These are phyloP conservation scores for Talaromyces atroroseus DNA, from an alignment of 2,329 filamentous ascomycete species.

Conservation along the genomic window DNA sequence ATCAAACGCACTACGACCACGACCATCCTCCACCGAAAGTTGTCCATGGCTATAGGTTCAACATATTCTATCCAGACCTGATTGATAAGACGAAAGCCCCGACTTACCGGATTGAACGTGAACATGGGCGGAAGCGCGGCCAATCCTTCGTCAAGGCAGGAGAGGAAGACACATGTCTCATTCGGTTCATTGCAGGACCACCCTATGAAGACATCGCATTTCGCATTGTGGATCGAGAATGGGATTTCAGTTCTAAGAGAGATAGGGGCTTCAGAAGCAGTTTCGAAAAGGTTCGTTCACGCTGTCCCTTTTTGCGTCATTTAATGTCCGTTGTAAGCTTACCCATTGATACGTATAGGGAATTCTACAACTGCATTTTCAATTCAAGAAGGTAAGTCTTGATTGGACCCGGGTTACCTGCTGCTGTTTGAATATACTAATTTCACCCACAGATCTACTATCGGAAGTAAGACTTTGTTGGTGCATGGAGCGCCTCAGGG, in stretches of 20 bases:
- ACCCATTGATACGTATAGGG: constrained; percentile 51
- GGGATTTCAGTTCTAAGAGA: constrained; percentile 95
- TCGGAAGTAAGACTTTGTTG: constrained; percentile 35
- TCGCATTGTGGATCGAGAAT: constrained; percentile 94
- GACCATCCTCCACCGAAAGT: constrained; percentile 97
- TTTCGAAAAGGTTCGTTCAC: constrained; percentile 82
- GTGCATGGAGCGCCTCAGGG: neutral
- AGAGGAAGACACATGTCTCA: constrained; percentile 94
- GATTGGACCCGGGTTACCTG: neutral
- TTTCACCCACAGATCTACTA: constrained; percentile 39
- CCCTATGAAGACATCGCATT: constrained; percentile 98
- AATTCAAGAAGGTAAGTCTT: constrained; percentile 85
- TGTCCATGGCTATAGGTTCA: constrained; percentile 98
- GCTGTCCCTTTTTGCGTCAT: neutral
- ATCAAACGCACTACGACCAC: constrained; percentile 98
- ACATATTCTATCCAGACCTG: constrained; percentile 97
- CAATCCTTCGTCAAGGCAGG: constrained; percentile 91
- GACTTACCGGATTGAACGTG: constrained; percentile 91
- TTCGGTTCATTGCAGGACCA: constrained; percentile 89
- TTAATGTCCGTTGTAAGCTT: constrained; percentile 10
- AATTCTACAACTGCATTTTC: constrained; percentile 92
- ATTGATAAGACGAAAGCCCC: constrained; percentile 93
- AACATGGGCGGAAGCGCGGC: constrained; percentile 80
- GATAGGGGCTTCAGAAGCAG: constrained; percentile 93
- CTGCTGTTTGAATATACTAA: constrained; percentile 13